Conservation (phyloP, 371 early-diverging fungal genomes). For the Sporodiniella umbellata region DNA sequence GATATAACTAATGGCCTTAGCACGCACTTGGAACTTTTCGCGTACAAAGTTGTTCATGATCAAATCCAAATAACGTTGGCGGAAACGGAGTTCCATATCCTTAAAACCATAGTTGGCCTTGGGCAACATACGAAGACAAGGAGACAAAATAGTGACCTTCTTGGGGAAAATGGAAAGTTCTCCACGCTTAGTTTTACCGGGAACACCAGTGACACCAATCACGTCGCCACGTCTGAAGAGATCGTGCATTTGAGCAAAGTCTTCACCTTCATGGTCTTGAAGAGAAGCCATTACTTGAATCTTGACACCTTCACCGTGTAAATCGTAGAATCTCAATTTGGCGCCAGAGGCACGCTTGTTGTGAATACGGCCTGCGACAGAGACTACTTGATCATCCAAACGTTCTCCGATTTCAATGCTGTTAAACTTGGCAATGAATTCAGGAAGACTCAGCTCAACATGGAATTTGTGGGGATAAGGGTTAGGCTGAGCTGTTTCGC, state of each 20-base stretch:
- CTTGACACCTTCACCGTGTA: slow-evolving; percentile 92
- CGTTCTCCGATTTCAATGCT: slow-evolving; percentile 72
- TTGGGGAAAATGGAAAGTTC: slow-evolving; percentile 96
- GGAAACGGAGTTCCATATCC: slow-evolving; percentile 95
- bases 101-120: slow-evolving; percentile 96
- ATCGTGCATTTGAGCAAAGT: slow-evolving; percentile 81
- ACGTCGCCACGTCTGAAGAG: slow-evolving; percentile 96
- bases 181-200: slow-evolving; percentile 94
- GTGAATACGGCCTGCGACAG: slow-evolving; percentile 88
- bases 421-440: slow-evolving; percentile 83
- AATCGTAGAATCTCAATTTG: slow-evolving; percentile 95
- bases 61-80: slow-evolving; percentile 98
- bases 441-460: slow-evolving; percentile 80
- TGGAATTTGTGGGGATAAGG: slow-evolving; percentile 99
- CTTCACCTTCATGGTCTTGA: slow-evolving; percentile 71
- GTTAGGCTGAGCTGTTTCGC: slow-evolving; percentile 71
- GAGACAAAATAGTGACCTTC: slow-evolving; percentile 85
- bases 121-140: slow-evolving; percentile 98
- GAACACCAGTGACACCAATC: slow-evolving; percentile 93
- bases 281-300: slow-evolving; percentile 93
- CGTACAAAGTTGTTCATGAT: slow-evolving; percentile 97
- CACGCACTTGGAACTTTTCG: slow-evolving; percentile 90
- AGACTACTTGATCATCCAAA: slow-evolving; percentile 64
- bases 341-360: slow-evolving; percentile 85
- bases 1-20: slow-evolving; percentile 93